phyloP scores from a whole-genome alignment of 2,329 filamentous ascomycete genomes.

The Chrysoporthe deuterocubensis region DNA sequence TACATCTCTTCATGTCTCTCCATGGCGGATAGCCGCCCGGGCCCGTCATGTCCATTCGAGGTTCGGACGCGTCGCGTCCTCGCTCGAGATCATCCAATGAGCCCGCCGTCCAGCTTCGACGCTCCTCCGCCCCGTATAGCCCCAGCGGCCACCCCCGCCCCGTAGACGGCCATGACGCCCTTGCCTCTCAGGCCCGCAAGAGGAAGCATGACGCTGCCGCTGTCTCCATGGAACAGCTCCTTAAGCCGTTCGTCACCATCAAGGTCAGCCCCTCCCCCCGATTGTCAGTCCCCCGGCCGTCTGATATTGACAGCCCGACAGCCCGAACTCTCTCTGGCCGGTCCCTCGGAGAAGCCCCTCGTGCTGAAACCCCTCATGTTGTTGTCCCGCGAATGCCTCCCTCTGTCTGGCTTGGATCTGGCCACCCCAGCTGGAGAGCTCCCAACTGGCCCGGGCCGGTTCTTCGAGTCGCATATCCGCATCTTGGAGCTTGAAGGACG shows the following conservation, averaged over 20 bases:
- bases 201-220: slow-evolving; percentile 43
- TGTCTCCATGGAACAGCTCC: slow-evolving; percentile 53
- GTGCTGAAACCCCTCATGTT: slow-evolving; percentile 65
- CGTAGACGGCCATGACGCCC: slow-evolving; percentile 37
- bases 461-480: slow-evolving; percentile 65
- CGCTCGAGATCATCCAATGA: slow-evolving; percentile 32
- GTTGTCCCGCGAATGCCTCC: slow-evolving; percentile 62
- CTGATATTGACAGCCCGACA: slow-evolving; percentile 29
- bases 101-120: slow-evolving; percentile 38
- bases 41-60: slow-evolving; percentile 39
- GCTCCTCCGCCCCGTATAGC: slow-evolving; percentile 44
- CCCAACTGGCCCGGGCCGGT: slow-evolving; percentile 49
- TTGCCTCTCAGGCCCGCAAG: slow-evolving; percentile 38
- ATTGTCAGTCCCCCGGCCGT: background rate
- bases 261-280: slow-evolving; percentile 44
- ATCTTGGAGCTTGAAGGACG: slow-evolving; percentile 67
- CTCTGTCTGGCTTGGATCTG: slow-evolving; percentile 66
- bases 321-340: slow-evolving; percentile 26
- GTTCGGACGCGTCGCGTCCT: slow-evolving; percentile 55
- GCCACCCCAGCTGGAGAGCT: slow-evolving; percentile 54
- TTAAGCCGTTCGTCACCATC: slow-evolving; percentile 56
- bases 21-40: slow-evolving; percentile 33
- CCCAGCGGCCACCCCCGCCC: slow-evolving; percentile 44
- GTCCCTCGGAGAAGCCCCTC: slow-evolving; percentile 50
- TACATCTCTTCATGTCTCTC: slow-evolving; percentile 30